Base-by-base conservation (phyloP, 2,329 filamentous ascomycete species). In the Nothopassalora personata region DNA sequence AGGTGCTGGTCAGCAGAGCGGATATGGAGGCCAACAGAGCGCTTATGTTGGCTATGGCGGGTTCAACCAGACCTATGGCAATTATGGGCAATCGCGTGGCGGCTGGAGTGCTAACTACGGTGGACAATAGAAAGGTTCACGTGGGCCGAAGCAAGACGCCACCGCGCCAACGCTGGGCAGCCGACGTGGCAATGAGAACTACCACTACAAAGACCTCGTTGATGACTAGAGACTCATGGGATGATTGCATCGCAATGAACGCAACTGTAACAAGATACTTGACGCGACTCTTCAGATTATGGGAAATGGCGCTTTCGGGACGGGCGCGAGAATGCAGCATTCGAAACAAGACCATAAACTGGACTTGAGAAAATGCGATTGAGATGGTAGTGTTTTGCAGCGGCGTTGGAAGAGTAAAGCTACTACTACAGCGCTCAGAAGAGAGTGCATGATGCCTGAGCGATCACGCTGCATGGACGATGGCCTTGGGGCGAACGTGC, bases 1-100 rank as follows among this genome's bases (percentile, higher is more conserved):
- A 70, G 72, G 73, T 56, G 72, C 71, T 58, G 76, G 75, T 58
- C 49, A 51, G 30, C 77, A 78, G 62, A 73, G 75, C 43, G 66
- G 66, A 57, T 51, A 51, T 33, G 62, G 64, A 74, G 77, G 71
- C 69, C 74, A 66, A 70, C 68, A 65, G 76, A 73, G 68, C 61
- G 66, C 63, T 10, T 73, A 71, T 58, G 66, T 68, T 19, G 66
- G 68, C 43, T 73, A 73, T 56, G 70, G 70, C 57, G 67, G 62
- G 13, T 74, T 72, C 66, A 67, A 68, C 58, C 70, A 73, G 61
- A 66, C 68, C 27, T 73, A 74, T 61, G 69, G 67, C 52, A 65
- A 61, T 47, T 70, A 71, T 34, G 66, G 63, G 27, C 54, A 55
- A 33, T 64, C 64, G 11, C 64, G 70, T 46, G 70, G 71, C 36